phyloP scores from a whole-genome alignment of 257 asterid genomes.

The Nicotiana undulata region DNA sequence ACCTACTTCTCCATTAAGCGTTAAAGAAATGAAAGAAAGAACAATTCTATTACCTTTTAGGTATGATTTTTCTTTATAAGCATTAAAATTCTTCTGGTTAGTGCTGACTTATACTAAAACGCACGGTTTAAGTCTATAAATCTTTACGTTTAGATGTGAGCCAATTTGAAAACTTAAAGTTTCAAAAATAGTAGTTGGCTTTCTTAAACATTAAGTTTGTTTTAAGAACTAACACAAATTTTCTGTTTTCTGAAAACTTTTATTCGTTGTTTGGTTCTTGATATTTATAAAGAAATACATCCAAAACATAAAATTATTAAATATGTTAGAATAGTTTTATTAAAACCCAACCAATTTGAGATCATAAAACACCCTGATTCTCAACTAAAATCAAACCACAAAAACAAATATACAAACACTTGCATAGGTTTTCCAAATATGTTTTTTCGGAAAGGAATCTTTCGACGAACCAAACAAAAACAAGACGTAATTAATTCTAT shows the following conservation, averaged over 20 bases:
- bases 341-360: too few species aligned
- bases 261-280: too few species aligned
- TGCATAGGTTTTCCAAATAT: not conserved
- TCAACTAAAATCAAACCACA: not conserved
- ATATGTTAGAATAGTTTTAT: too few species aligned
- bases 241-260: too few species aligned
- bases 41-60: not conserved
- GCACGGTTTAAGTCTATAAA: not conserved
- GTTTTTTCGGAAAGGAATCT: too few species aligned
- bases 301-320: too few species aligned
- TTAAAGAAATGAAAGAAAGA: not conserved
- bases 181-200: not conserved
- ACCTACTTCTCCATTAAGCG: not conserved
- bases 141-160: not conserved
- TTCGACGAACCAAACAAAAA: too few species aligned
- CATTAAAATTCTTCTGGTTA: not conserved
- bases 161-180: not conserved
- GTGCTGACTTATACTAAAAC: not conserved
- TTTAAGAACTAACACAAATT: too few species aligned
- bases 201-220: not conserved
- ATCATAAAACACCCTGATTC: too few species aligned
- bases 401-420: not conserved
- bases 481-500: too few species aligned
- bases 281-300: too few species aligned
- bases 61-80: not conserved